Base-by-base conservation (phyloP, 306 rosid species). In the Canavalia ensiformis region DNA sequence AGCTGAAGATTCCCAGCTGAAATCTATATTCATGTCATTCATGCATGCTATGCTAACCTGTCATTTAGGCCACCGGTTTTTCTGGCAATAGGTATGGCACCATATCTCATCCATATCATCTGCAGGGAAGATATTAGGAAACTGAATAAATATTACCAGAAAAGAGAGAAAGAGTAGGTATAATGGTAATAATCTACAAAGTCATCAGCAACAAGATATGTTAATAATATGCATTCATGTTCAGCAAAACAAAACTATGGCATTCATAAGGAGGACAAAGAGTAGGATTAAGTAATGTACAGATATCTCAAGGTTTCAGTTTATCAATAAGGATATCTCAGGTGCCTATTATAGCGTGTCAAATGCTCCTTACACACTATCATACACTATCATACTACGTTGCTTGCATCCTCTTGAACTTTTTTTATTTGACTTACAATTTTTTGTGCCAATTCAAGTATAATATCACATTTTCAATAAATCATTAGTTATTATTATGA, bases 101-200 rank as follows among this genome's bases (percentile, higher is more conserved):
- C 98, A 57, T 92, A 95, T 88, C 94, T 92, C 99, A 95, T 95
- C 75, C 98, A 87, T 87, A 95, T 95, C 99, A 93, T 93, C 98
- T 95, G 88, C 81, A 55, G 41, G 71, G 81, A 68, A 65, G n/a
- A 68, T 7, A 29, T 44, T 30, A 62, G 51, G 72, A 74, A 59
- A 83, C 1, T 71, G 42, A 2, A 72, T 31, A 6, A 6, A 13
- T 18, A 45, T 18, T 33, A 63, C 25, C 8, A 45, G 25, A 30
- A 58, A 6, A 51, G 42, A 60, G 59, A 57, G 28, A 11, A 2
- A 5, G 8, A 56, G 47, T 12, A 60, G 18, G 30, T 25, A 30
- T 11, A 66, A 50, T 28, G 50, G 29, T 31, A 42, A 56, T 56
- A 44, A 7, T 34, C 65, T 41, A 13, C 50, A 6, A 6, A n/a